Evolutionary conservation across 371 early-diverging fungal species (phyloP), one percentile per base, ranked within the genome.

Genomic region (Mucor lusitanicus): DNA sequence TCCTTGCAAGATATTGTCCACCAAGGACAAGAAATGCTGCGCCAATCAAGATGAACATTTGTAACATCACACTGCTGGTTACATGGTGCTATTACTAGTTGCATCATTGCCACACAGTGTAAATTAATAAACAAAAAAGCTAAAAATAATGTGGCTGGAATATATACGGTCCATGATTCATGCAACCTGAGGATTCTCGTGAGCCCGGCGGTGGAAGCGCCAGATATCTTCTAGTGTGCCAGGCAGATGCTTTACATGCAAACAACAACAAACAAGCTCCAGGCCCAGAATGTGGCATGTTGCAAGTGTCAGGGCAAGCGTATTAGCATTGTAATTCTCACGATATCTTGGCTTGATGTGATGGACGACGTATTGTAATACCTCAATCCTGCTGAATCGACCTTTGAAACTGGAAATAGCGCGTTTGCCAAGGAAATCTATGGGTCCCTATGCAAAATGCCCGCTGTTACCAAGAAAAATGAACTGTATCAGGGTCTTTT

Each of bases 61-160:
- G 37, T 12, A 13, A 17, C 17, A 40, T 48, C 48, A 23, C 2
- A 17, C 7, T 21, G 6, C 7, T 48, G 48, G 21, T 48, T 48
- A n/a, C 48, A 48, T 48, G 7, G 44, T 2, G 2, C 6, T 17
- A 11, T 23, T 21, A 23, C 9, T 21, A 23, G 1, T 19, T 17
- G 50, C 13, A 53, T 27, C 15, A 3, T 53, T 53, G 27, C 53
- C 53, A 53, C 53, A 50, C 23, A 12, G 1, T 9, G 25, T 35
- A 53, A 8, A 27, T 25, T 0, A 25, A 53, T 27, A 3, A 53
- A 53, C 12, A 53, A 53, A 25, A 50, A 8, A 23, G 25, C 27
- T 53, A 53, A 53, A 53, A 53, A 53, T 53, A 53, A 15, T 53
- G 53, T 53, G 53, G 53, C 53, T 53, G 53, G 53, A 53, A 53